Conservation (phyloP, 345 rosid genomes). For the Brassica nigra region DNA sequence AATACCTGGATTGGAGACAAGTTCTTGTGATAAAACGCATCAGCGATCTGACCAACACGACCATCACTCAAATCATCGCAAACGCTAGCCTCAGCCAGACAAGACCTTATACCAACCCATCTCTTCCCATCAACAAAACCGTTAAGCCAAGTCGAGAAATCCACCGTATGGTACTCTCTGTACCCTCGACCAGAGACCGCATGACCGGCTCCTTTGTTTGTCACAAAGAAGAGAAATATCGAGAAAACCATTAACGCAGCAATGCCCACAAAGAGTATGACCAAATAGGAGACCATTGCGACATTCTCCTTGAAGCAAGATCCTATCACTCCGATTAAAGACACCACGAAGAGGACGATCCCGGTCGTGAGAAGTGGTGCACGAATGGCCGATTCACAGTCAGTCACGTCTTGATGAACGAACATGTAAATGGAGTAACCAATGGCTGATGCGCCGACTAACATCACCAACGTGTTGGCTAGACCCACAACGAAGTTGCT, state of each 20-base stretch:
- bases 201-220: constrained; percentile 42
- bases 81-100: constrained; percentile 41
- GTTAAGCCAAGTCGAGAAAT: constrained; percentile 42
- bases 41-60: constrained; percentile 41
- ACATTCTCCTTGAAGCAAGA: constrained; percentile 37
- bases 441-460: constrained; percentile 38
- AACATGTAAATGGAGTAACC: constrained; percentile 43
- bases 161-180: constrained; percentile 39
- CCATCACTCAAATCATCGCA: constrained; percentile 34
- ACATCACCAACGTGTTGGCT: constrained; percentile 41
- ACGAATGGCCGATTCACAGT: constrained; percentile 33
- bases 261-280: constrained; percentile 29
- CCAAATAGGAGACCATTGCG: constrained; percentile 34
- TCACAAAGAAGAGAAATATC: constrained; percentile 40
- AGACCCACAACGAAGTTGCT: constrained; percentile 43
- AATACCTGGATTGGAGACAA: constrained; percentile 46
- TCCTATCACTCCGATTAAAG: constrained; percentile 40
- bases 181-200: constrained; percentile 43
- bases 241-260: constrained; percentile 32
- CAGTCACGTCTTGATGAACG: constrained; percentile 32
- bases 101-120: constrained; percentile 42
- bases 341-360: constrained; percentile 34
- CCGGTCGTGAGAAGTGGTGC: constrained; percentile 40
- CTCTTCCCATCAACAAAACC: constrained; percentile 40
- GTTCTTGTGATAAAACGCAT: constrained; percentile 40